A percentile compares a stretch with the other conserved stretches of the same genome.
phyloP scores from a whole-genome alignment of 176 grass and related monocot species.

The Phoenix roebelenii region DNA sequence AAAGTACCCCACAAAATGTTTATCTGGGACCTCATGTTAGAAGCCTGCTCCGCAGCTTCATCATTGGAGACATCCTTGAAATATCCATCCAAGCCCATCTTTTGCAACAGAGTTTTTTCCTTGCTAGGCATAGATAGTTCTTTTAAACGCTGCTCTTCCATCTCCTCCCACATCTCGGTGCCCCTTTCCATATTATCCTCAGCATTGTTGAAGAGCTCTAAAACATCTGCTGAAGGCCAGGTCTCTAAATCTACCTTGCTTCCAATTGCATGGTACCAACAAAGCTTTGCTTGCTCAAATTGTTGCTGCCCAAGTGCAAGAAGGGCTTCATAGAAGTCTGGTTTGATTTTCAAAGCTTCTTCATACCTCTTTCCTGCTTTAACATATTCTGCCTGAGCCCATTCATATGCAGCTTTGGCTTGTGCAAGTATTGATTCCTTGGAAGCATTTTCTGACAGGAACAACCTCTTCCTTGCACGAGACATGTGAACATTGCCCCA shows the following conservation, averaged over 20 bases:
- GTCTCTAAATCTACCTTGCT: constrained; percentile 50
- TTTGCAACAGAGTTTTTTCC: constrained; percentile 38
- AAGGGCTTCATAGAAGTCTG: constrained; percentile 73
- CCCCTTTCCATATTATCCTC: constrained; percentile 84
- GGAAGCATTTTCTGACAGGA: constrained; percentile 45
- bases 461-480: too few species aligned
- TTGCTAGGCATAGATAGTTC: constrained; percentile 49
- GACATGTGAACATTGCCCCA: too few species aligned
- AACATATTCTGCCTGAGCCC: constrained; percentile 57
- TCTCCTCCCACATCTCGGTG: constrained; percentile 76
- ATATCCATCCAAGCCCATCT: constrained; percentile 38
- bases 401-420: constrained; percentile 53
- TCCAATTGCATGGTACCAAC: constrained; percentile 61
- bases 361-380: constrained; percentile 66
- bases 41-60: constrained; percentile 52
- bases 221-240: constrained; percentile 31
- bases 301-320: constrained; percentile 64
- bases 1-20: constrained; percentile 91
- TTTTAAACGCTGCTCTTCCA: constrained; percentile 43
- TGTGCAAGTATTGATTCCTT: constrained; percentile 33
- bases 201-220: constrained; percentile 71
- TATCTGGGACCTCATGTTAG: constrained; percentile 59
- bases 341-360: constrained; percentile 65
- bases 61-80: constrained; percentile 33
- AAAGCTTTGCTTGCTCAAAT: constrained; percentile 92